Percentiles rank a stretch among this genome's conserved stretches.
phyloP scores from a whole-genome alignment of 352 stramenopile species.

The Globisporangium nodosum region DNA sequence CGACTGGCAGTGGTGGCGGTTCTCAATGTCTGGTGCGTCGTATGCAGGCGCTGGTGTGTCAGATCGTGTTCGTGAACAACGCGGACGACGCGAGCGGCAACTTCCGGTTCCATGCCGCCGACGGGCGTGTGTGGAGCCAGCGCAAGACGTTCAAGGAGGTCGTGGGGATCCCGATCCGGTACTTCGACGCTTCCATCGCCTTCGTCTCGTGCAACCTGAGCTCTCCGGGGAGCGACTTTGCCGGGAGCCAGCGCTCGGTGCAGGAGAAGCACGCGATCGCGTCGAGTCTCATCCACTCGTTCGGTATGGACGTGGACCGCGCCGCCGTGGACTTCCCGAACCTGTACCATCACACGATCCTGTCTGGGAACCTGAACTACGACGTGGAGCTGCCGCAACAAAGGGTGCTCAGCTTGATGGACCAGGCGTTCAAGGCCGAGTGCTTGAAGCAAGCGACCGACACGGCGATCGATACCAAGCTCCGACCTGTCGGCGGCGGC shows the following conservation, averaged over 20 bases:
- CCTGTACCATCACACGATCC: slow-evolving; percentile 80
- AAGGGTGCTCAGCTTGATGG: slow-evolving; percentile 32
- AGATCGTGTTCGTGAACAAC: slow-evolving; percentile 86
- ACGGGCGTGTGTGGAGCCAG: slow-evolving; percentile 70
- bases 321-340: slow-evolving; percentile 77
- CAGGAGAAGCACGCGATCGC: slow-evolving; percentile 49
- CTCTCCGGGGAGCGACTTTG: slow-evolving; percentile 6
- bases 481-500: slow-evolving; percentile 18
- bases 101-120: slow-evolving; percentile 58
- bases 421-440: slow-evolving; percentile 76
- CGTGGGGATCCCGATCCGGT: slow-evolving; percentile 72
- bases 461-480: slow-evolving; percentile 50
- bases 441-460: slow-evolving; percentile 53
- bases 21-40: slow-evolving; percentile 1
- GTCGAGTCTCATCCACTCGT: slow-evolving; percentile 69
- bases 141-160: slow-evolving; percentile 74
- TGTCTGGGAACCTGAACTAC: slow-evolving; percentile 81
- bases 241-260: slow-evolving; percentile 22
- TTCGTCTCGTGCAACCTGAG: slow-evolving; percentile 80
- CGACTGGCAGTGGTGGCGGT: neutral
- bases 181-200: slow-evolving; percentile 81
- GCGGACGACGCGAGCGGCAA: slow-evolving; percentile 77
- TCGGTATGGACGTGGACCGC: slow-evolving; percentile 72
- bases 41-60: slow-evolving; percentile 54
- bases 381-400: slow-evolving; percentile 46